Evolutionary conservation across 2,329 filamentous ascomycete genomes (phyloP), one percentile per base, ranked within the genome.

Genomic region (Hymenoscyphus infarciens): DNA sequence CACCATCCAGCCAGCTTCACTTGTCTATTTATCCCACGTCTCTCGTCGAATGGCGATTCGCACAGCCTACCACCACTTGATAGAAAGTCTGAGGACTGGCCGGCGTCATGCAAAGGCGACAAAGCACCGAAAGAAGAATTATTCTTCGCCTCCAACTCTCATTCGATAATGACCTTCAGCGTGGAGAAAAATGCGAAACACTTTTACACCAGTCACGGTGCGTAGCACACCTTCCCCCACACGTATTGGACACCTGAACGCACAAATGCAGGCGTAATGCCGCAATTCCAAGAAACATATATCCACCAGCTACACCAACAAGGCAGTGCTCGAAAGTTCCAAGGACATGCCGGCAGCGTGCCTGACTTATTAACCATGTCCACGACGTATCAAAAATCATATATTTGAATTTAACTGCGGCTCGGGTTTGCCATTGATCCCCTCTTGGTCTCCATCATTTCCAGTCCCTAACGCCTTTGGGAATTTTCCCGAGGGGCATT

Each of bases 171-270:
- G 27, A 66, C 60, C 10, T 53, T 58, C 57, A 52, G 64, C 60
- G 49, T 57, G n/a, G 35, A 66, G 65, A 66, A 66, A 69, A 60
- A 68, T 66, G 66, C 69, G 68, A 69, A 67, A 70, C 67, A 67
- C 63, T 53, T 64, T 42, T 8, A 53, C 49, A 56, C 71, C 71
- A 72, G 63, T 73, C 64, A 71, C 56, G 65, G 53, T 31, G 61
- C 64, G 49, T 64, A 63, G 56, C 66, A 61, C 57, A 68, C 19
- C 19, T 33, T 27, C 53, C 53, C 16, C 25, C 19, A 55, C 53
- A 27, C 53, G 25, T 55, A 55, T 27, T 55, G 53, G 19, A 38
- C 45, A 38, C 15, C 33, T 35, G 33, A 35, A 35, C 33, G 33
- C 22, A 29, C 19, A 49, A 49, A 22, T 49, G n/a, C n/a, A 49